These are phyloP conservation scores for Saccharomyces pastorianus DNA, from an alignment of 1,139 yeast genomes.

Conservation along the genomic window DNA sequence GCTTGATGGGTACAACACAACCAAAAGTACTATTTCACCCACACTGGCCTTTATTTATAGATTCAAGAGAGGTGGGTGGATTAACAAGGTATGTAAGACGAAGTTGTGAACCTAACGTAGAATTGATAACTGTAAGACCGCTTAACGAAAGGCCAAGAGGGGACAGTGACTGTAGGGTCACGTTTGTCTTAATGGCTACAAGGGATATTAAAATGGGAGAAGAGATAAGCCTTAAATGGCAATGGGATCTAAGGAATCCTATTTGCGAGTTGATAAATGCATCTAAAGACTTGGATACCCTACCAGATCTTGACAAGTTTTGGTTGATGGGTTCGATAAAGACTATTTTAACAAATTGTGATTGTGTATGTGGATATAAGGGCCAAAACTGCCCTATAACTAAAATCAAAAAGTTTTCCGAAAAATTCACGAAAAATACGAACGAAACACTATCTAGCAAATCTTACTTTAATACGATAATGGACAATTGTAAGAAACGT, in stretches of 20 bases:
- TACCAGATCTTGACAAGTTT: slow-evolving; percentile 45
- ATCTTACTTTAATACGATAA: not conserved
- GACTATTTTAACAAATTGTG: slow-evolving; percentile 54
- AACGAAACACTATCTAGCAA: not conserved
- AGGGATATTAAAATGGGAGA: slow-evolving; percentile 50
- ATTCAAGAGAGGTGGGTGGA: slow-evolving; percentile 73
- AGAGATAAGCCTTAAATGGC: slow-evolving; percentile 78
- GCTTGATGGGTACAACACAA: slow-evolving; percentile 72
- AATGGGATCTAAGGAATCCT: slow-evolving; percentile 79
- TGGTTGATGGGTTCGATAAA: slow-evolving; percentile 53
- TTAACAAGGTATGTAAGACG: slow-evolving; percentile 65
- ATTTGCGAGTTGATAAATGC: slow-evolving; percentile 46
- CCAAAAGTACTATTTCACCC: slow-evolving; percentile 60
- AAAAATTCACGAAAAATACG: not conserved
- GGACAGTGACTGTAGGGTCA: slow-evolving; percentile 5
- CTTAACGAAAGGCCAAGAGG: slow-evolving; percentile 1
- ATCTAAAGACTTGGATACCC: slow-evolving; percentile 32
- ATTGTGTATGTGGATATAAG: slow-evolving; percentile 54
- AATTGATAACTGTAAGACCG: slow-evolving; percentile 46
- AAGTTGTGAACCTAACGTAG: slow-evolving; percentile 72
- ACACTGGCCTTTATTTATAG: slow-evolving; percentile 53
- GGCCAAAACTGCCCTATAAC: slow-evolving; percentile 47
- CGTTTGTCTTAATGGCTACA: slow-evolving; percentile 51
- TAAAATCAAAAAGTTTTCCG: slow-evolving; percentile 1
- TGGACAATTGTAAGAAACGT: not conserved